Base-by-base conservation (phyloP, 345 rosid species). In the Melaleuca alternifolia region DNA sequence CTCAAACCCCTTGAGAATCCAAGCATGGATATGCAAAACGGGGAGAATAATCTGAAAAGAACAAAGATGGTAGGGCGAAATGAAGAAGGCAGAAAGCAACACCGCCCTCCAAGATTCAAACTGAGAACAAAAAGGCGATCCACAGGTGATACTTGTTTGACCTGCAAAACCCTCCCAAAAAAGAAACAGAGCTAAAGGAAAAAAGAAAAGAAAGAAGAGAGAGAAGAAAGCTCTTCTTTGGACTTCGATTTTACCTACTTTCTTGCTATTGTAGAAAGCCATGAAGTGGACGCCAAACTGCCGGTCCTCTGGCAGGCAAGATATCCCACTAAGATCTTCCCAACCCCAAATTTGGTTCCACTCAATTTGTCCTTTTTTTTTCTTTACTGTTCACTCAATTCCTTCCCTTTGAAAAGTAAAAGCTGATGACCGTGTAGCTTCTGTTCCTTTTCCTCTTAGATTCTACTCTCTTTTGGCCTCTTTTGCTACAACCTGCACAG, bases 261-360 rank as follows among this genome's bases (percentile, higher is more conserved):
- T 65, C 77, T 16, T 88, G 91, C 84, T 86, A 88, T 44, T 51
- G 87, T 77, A 87, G 85, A 91, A 90, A 92, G 89, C 86, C 89
- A 85, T 50, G 48, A 88, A 89, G 90, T 88, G 90, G 95, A 91
- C 88, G 90, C 92, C 90, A 92, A 86, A 46, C 90, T 93, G 96
- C 91, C 84, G 86, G 92, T 88, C 91, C 86, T 88, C 85, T 87
- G 90, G 62, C 57, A 87, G 95, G 91, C 94, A 95, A 92, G 93
- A 92, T 90, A 96, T 96, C 96, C 95, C 93, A 92, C 93, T 86
- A 8, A 85, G 92, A 92, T 93, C 90, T 87, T 90, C 88, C 83
- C 87, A 89, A 79, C 82, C 89, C 89, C 59, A 86, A 88, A 54
- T 88, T 93, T 92, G 86, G 89, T 83, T 86, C 85, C 86, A 50